Conservation (phyloP, 2,329 filamentous ascomycete species). For the Aaosphaeria arxii region DNA sequence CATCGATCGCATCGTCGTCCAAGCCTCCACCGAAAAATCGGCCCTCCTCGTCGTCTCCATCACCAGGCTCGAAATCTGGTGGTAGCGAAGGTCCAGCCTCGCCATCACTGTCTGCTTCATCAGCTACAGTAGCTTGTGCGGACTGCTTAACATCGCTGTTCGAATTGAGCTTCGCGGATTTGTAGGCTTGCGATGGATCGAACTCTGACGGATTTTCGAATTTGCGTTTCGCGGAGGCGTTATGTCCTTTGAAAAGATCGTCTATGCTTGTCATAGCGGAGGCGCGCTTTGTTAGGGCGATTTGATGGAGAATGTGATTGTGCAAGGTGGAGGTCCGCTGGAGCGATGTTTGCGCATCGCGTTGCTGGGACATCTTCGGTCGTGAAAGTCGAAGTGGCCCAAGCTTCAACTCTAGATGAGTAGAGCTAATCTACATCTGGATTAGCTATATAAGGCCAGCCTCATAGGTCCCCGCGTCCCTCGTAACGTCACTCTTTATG, state of each 20-base stretch:
- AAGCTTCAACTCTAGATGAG: too few species aligned
- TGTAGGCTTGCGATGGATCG: conserved; percentile 59
- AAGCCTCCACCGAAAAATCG: conserved; percentile 95
- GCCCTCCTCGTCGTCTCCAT: conserved; percentile 74
- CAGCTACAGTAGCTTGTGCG: conserved; percentile 47
- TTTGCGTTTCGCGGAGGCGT: conserved; percentile 56
- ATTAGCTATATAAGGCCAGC: too few species aligned
- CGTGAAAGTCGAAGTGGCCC: too few species aligned
- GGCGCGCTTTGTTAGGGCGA: too few species aligned
- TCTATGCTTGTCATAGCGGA: conserved; percentile 57
- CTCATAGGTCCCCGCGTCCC: too few species aligned
- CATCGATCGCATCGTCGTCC: conserved; percentile 73
- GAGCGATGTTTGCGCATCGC: too few species aligned
- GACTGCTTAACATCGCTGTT: conserved; percentile 51
- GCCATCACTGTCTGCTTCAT: conserved; percentile 42
- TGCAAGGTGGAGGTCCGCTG: too few species aligned
- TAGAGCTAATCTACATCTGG: too few species aligned
- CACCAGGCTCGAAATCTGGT: conserved; percentile 55
- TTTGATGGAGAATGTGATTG: too few species aligned
- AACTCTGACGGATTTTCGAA: conserved; percentile 53
- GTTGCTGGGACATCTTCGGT: too few species aligned
- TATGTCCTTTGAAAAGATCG: conserved; percentile 61
- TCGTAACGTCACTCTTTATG: too few species aligned
- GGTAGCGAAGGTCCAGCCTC: conserved; percentile 54
- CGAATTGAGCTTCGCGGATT: conserved; percentile 54